Evolutionary conservation across 2,329 filamentous ascomycete species (phyloP), one percentile per base, ranked within the genome.

Genomic region (Monilinia fructigena): DNA sequence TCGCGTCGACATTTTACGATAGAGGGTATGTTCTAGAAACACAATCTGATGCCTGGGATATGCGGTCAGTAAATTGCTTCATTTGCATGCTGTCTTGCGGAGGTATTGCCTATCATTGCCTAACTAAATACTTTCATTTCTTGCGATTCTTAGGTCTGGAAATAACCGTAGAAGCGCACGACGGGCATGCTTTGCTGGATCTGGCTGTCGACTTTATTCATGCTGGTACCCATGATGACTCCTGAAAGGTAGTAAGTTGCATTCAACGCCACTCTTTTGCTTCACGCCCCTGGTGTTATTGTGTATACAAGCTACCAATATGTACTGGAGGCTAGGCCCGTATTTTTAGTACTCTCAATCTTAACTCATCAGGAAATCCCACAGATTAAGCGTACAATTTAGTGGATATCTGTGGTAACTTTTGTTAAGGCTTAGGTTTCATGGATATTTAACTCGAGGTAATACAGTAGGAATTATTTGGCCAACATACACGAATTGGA

Each of bases 361-460:
- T 35, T 38, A 42, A 38, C 45, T 40, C 28, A 50, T 50, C 4
- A 40, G 50, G 14, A 40, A 50, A 35, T 61, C 58, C 31, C 45
- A 61, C 58, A 38, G 45, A 45, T 40, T 61, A 31, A 28, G n/a
- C 5, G 8, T 61, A 50, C 45, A 20, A 26, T 28, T 31, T 40
- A 26, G 45, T 61, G 16, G 31, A 14, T 50, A 16, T 40, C n/a
- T n/a, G 14, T 38, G 18, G 31, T 38, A 26, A 5, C 14, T 50
- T 20, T 61, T 28, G 14, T 14, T 61, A 31, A 42, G 60, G 38
- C 60, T 63, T 53, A 63, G 35, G 23, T 28, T 20, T 16, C 16
- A 58, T 58, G n/a, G 52, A 59, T 62, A 54, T 58, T 26, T 28
- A n/a, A 65, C 31, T 8, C 62, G 16, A 56, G n/a, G 18, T 40